phyloP scores from a whole-genome alignment of 2,329 filamentous ascomycete genomes.

The Cucurbitaria berberidis region DNA sequence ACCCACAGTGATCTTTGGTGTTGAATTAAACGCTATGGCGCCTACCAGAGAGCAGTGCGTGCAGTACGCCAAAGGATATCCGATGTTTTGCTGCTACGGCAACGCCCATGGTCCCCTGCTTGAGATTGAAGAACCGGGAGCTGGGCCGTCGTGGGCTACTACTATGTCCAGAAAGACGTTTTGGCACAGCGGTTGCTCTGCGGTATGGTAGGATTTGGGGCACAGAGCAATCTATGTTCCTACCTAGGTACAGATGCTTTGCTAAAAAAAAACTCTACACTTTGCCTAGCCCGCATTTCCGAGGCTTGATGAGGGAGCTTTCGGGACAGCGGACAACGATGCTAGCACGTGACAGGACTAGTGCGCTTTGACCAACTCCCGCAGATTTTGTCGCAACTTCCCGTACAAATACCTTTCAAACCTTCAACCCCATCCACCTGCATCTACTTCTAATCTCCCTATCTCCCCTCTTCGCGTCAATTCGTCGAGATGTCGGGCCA shows the following conservation, averaged over 20 bases:
- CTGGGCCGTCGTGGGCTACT: background rate
- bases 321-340: slow-evolving; percentile 24
- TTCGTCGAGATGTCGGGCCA: slow-evolving; percentile 18
- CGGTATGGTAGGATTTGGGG: background rate
- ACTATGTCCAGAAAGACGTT: background rate
- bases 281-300: slow-evolving; percentile 21
- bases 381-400: slow-evolving; percentile 27
- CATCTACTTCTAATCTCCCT: slow-evolving; percentile 22
- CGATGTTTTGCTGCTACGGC: slow-evolving; percentile 29
- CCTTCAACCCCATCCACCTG: slow-evolving; percentile 24
- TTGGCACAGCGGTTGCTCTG: background rate
- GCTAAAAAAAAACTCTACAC: background rate
- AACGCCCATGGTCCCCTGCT: slow-evolving; percentile 18
- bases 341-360: slow-evolving; percentile 23
- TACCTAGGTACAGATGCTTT: background rate
- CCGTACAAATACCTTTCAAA: slow-evolving; percentile 32
- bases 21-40: slow-evolving; percentile 11
- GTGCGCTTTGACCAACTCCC: slow-evolving; percentile 33
- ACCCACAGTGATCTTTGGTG: slow-evolving; percentile 24
- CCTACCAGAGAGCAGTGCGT: slow-evolving; percentile 20
- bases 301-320: slow-evolving; percentile 30
- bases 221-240: background rate
- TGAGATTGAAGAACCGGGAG: background rate
- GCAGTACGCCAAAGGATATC: slow-evolving; percentile 17
- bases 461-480: slow-evolving; percentile 26